Evolutionary conservation across 164 flowering plant genomes (phyloP), one percentile per base, ranked within the genome.

Genomic region (Stephania yunnanensis): DNA sequence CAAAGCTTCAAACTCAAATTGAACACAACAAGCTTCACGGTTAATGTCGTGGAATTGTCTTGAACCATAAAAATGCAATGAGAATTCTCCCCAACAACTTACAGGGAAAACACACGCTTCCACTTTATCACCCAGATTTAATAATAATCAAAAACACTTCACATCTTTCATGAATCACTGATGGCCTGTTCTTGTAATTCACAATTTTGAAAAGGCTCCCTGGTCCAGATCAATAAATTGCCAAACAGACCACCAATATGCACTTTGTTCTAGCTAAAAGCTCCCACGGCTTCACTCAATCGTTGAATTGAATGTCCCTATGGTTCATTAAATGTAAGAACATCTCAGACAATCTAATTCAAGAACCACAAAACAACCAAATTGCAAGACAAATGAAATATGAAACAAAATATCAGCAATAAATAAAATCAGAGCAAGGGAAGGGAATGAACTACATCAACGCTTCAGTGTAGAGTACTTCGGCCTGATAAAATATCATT

Each of bases 1-100:
- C 78, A 31, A 76, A 68, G 70, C 82, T 78, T 81, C 77, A 85
- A 73, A 75, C 77, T 68, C 71, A 79, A 75, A 55, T 53, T 29
- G 29, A 77, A 76, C 50, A 71, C 77, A 71, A 58, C 52, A 75
- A 76, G 55, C 52, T 75, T 69, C 82, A 70, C 10, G 72, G 73
- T 55, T 46, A 72, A 71, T 55, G 63, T 68, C 36, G 53, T 29
- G 78, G 30, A 29, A 65, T 65, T 58, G 69, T 46, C 36, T 58
- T 45, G 6, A 45, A 80, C 46, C 52, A 72, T 64, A 48, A 65
- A 44, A 6, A 69, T 17, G 8, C 17, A n/a, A 61, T 42, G 0
- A 64, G 50, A 25, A 63, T 0, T 17, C 25, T 36, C 72, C n/a
- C 22, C 30, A 25, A 1, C 15, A 13, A n/a, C 36, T 6, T 30